These are phyloP conservation scores for Echinosophora koreensis DNA, from an alignment of 306 rosid species.

Conservation along the genomic window DNA sequence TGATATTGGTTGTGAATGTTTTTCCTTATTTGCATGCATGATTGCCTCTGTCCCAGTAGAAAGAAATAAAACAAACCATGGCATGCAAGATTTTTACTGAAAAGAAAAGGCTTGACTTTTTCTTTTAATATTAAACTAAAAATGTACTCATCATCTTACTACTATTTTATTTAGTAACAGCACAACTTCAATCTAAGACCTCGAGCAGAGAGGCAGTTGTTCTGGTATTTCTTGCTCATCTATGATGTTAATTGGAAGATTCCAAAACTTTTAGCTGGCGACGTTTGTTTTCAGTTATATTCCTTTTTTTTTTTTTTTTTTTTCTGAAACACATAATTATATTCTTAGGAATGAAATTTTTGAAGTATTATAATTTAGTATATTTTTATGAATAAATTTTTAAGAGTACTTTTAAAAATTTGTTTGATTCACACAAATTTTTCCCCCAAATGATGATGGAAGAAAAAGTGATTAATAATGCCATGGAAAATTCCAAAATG, in stretches of 20 bases:
- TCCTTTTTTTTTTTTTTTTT: too few relatives aligned
- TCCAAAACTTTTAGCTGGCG: too few relatives aligned
- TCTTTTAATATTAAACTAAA: slow-evolving; percentile 6
- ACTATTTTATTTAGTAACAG: slow-evolving; percentile 5
- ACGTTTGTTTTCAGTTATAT: too few relatives aligned
- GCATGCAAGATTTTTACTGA: slow-evolving; percentile 31
- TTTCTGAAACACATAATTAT: too few relatives aligned
- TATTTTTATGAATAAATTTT: too few relatives aligned
- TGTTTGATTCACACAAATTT: too few relatives aligned
- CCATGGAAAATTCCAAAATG: too few relatives aligned
- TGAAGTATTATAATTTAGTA: too few relatives aligned
- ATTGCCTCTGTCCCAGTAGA: slow-evolving; percentile 8
- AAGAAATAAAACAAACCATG: not conserved
- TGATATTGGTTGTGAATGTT: not conserved
- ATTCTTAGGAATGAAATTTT: too few relatives aligned
- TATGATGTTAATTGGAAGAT: not conserved
- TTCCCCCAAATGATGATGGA: too few relatives aligned
- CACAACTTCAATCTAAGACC: not conserved
- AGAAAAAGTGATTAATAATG: too few relatives aligned
- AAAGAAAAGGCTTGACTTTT: slow-evolving; percentile 17
- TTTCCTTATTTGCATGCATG: slow-evolving; percentile 28
- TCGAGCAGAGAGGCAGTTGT: not conserved
- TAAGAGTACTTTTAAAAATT: too few relatives aligned
- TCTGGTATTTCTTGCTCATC: slow-evolving; percentile 2
- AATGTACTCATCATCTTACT: not conserved